phyloP scores from a whole-genome alignment of 2,329 filamentous ascomycete genomes.

The Clonostachys rhizophaga region DNA sequence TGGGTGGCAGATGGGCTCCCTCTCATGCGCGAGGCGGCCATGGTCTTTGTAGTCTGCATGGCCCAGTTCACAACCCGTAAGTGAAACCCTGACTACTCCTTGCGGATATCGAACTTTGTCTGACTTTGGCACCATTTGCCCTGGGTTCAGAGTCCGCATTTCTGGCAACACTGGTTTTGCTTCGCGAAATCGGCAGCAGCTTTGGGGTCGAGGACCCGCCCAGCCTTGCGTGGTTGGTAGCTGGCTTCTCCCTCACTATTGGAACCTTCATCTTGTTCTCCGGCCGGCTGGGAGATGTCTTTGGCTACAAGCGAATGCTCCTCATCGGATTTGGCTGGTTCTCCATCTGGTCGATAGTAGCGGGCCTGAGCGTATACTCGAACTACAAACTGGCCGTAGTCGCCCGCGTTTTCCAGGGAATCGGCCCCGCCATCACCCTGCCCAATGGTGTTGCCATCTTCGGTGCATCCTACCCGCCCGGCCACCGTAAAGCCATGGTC shows the following conservation, averaged over 20 bases:
- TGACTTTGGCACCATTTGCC: not conserved
- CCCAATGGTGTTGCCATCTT: constrained; percentile 62
- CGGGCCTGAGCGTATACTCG: constrained; percentile 33
- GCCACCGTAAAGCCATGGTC: constrained; percentile 53
- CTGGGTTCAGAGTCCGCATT: constrained; percentile 23
- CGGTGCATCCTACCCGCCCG: constrained; percentile 50
- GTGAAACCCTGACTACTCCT: not conserved
- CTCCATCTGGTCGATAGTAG: constrained; percentile 43
- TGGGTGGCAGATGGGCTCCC: constrained; percentile 15
- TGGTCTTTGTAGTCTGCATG: constrained; percentile 37
- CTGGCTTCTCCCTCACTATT: constrained; percentile 49
- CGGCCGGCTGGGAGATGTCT: constrained; percentile 51
- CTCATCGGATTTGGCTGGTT: constrained; percentile 51
- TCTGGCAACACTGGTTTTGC: constrained; percentile 33
- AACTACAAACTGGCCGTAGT: constrained; percentile 39
- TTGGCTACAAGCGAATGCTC: constrained; percentile 52
- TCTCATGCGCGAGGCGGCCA: constrained; percentile 21
- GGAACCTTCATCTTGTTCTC: constrained; percentile 55
- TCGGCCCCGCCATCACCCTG: constrained; percentile 57
- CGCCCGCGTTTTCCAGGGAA: constrained; percentile 50
- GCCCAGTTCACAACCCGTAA: constrained; percentile 34
- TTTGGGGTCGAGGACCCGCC: constrained; percentile 37
- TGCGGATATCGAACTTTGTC: too few relatives aligned
- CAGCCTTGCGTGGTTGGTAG: constrained; percentile 50
- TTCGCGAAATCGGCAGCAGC: constrained; percentile 38